Percentiles rank a stretch among this genome's conserved stretches.
These are phyloP conservation scores for Porcisia deanei DNA, from an alignment of 208 protist species.

Conservation along the genomic window DNA sequence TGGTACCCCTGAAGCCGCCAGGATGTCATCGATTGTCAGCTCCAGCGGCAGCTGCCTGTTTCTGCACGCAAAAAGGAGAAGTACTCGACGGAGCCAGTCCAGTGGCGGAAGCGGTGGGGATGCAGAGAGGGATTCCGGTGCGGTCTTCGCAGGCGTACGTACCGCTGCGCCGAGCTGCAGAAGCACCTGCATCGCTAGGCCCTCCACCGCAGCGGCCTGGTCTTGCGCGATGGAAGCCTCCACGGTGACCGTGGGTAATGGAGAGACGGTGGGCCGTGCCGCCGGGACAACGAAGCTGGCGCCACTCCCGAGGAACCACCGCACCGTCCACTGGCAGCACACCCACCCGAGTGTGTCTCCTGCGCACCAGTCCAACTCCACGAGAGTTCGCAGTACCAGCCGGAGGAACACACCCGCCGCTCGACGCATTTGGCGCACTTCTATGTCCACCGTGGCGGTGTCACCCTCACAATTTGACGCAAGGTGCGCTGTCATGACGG, in stretches of 20 bases:
- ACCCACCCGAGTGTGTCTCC: slow-evolving; percentile 13
- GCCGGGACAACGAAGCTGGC: not conserved
- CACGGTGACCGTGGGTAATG: not conserved
- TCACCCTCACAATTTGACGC: not conserved
- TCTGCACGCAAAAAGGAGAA: slow-evolving; percentile 38
- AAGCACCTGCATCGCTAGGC: slow-evolving; percentile 30
- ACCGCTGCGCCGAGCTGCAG: slow-evolving; percentile 15
- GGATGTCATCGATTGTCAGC: slow-evolving; percentile 36
- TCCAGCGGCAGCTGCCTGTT: slow-evolving; percentile 29
- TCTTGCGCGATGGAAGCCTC: not conserved
- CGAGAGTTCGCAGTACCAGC: slow-evolving; percentile 14
- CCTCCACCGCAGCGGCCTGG: slow-evolving; percentile 9
- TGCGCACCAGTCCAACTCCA: slow-evolving; percentile 29
- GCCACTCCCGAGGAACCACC: slow-evolving; percentile 24
- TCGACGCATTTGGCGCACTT: slow-evolving; percentile 14
- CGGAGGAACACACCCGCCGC: slow-evolving; percentile 18
- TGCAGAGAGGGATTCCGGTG: not conserved
- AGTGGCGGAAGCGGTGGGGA: slow-evolving; percentile 1
- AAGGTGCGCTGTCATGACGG: slow-evolving; percentile 14
- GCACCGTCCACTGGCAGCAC: slow-evolving; percentile 22
- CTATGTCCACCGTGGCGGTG: slow-evolving; percentile 3
- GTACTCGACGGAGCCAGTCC: slow-evolving; percentile 32
- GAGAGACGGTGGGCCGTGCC: not conserved
- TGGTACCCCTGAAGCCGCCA: slow-evolving; percentile 15
- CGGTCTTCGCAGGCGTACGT: not conserved